These are phyloP conservation scores for Saitozyma sp. DNA, from an alignment of 768 basidiomycete species.

Conservation along the genomic window DNA sequence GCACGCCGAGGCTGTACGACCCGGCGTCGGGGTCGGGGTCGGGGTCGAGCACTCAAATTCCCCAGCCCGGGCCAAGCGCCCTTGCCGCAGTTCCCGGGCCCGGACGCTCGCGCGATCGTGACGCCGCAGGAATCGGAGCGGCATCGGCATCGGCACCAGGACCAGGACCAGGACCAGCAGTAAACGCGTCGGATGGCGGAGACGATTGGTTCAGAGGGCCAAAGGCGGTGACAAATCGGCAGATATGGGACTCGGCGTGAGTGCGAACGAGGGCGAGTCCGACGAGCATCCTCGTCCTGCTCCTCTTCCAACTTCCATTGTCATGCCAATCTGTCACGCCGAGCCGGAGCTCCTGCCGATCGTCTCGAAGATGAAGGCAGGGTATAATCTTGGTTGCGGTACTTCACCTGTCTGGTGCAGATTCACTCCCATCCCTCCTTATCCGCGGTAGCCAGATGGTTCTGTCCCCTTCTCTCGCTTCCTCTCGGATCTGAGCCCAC, in stretches of 20 bases:
- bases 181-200: neutral
- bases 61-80: neutral
- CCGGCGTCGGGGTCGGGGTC: neutral
- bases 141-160: too few relatives aligned
- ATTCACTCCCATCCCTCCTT: too few relatives aligned
- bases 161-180: neutral
- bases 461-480: too few relatives aligned
- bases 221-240: conserved; percentile 14
- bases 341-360: too few relatives aligned
- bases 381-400: too few relatives aligned
- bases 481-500: too few relatives aligned
- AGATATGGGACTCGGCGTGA: conserved; percentile 24
- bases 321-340: too few relatives aligned
- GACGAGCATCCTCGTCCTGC: neutral
- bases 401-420: neutral
- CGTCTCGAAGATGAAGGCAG: too few relatives aligned
- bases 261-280: conserved; percentile 6
- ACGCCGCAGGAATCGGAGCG: too few relatives aligned
- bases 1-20: neutral
- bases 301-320: conserved; percentile 4
- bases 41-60: neutral
- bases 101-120: neutral
- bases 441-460: too few relatives aligned
- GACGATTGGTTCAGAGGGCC: conserved; percentile 21
- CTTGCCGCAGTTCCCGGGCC: neutral